Conservation (phyloP, 192 early-diverging fungal genomes). For the Podochytrium sp. region DNA sequence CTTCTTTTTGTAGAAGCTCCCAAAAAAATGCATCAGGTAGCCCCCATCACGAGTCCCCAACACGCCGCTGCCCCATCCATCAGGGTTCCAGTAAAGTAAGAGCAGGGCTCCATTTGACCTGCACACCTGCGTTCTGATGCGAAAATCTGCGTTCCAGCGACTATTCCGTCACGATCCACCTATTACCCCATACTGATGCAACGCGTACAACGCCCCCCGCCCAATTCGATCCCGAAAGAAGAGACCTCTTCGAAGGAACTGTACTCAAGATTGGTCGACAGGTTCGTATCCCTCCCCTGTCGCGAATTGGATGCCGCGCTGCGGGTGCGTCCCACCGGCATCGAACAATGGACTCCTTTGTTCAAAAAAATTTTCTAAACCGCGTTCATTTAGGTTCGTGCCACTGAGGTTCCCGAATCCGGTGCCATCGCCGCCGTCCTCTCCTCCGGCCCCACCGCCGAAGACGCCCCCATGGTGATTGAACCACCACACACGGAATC, state of each 20-base stretch:
- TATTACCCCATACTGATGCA: slow-evolving; percentile 33
- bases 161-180: slow-evolving; percentile 27
- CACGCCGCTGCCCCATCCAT: too few relatives aligned
- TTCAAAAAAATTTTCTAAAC: not conserved
- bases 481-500: slow-evolving; percentile 3
- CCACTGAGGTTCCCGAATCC: not conserved
- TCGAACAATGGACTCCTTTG: not conserved
- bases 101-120: too few relatives aligned
- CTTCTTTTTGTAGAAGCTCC: not conserved
- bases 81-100: too few relatives aligned
- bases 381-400: slow-evolving; percentile 13
- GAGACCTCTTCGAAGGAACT: slow-evolving; percentile 29
- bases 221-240: slow-evolving; percentile 24
- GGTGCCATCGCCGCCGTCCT: slow-evolving; percentile 13
- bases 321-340: not conserved
- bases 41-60: too few relatives aligned
- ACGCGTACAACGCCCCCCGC: slow-evolving; percentile 29
- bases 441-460: not conserved
- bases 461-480: not conserved
- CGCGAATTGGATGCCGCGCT: too few relatives aligned
- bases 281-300: not conserved
- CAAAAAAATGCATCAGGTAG: not conserved
- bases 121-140: too few relatives aligned
- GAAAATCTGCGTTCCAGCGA: too few relatives aligned
- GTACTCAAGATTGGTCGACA: slow-evolving; percentile 33